Evolutionary conservation across 352 stramenopile genomes (phyloP), one percentile per base, ranked within the genome.

Genomic region (Phytophthora cactorum): DNA sequence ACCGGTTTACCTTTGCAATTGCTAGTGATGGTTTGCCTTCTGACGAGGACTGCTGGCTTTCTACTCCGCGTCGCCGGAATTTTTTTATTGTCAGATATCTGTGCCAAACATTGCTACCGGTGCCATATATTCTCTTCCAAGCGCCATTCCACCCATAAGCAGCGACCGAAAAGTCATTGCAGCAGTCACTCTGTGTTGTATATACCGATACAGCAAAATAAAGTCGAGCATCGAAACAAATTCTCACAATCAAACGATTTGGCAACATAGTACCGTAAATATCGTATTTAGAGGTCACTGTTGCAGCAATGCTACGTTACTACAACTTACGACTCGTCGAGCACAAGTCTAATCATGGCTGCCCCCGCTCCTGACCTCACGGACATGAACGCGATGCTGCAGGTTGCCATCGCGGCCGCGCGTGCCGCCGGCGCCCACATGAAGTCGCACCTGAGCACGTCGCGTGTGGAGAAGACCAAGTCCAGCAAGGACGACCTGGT

Each of bases 401-500:
- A 70, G n/a, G 81, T 89, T 11, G 86, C 86, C 22, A 79, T 85
- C 39, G 73, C 72, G 52, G 86, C 86, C 7, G 84, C 86, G 27
- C 79, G 78, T 11, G 73, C 75, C 8, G 86, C 86, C 2, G 86
- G 86, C 28, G 83, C 74, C 46, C 84, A 93, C 78, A 95, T 95
- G 86, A 79, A 83, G 59, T 64, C 78, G 47, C 70, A 86, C 43
- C 50, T 95, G 51, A 77, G 63, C 41, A 81, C 78, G 44, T 82
- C 84, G 36, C 69, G 77, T 50, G 74, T 91, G 14, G 87, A 92
- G 63, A 89, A 87, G 68, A 93, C 80, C 50, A 98, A 98, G 74
- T 93, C 90, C 15, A 97, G 88, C 75, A 97, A 95, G 72, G 83
- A 97, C 65, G 96, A 99, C 79, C 83, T 99, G 32, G 83, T 98